Percentiles rank a stretch among this genome's conserved stretches.
These are phyloP conservation scores for Poronia punctata DNA, from an alignment of 495 filamentous ascomycete genomes.

Conservation along the genomic window DNA sequence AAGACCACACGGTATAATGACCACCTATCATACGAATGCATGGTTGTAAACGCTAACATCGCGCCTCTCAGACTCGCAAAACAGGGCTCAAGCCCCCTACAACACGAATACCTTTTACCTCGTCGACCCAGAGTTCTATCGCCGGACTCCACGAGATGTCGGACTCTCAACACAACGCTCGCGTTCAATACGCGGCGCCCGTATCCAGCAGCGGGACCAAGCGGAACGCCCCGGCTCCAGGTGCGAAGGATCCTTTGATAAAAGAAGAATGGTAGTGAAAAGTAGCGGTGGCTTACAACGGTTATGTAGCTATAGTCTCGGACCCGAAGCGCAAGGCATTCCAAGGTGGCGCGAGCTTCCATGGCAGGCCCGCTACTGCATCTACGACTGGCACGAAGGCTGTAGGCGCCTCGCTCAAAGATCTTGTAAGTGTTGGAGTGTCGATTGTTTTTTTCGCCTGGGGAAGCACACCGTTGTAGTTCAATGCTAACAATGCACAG, in stretches of 20 bases:
- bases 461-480: background rate
- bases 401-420: slow-evolving; percentile 15
- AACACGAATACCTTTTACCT: slow-evolving; percentile 2
- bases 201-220: slow-evolving; percentile 39
- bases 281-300: background rate
- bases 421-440: slow-evolving; percentile 14
- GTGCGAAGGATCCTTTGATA: slow-evolving; percentile 21
- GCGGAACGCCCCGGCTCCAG: slow-evolving; percentile 28
- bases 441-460: background rate
- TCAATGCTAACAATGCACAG: slow-evolving; percentile 3
- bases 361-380: slow-evolving; percentile 15
- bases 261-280: background rate
- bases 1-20: slow-evolving; percentile 36
- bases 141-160: slow-evolving; percentile 36
- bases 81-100: slow-evolving; percentile 8
- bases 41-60: no score
- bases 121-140: slow-evolving; percentile 5
- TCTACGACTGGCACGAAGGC: slow-evolving; percentile 10
- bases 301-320: slow-evolving; percentile 32
- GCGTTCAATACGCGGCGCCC: slow-evolving; percentile 45
- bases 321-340: slow-evolving; percentile 54
- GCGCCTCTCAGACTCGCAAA: slow-evolving; percentile 7
- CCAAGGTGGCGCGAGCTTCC: slow-evolving; percentile 48
- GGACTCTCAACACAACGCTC: slow-evolving; percentile 62
- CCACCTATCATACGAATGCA: no score